Evolutionary conservation across 1,284 basidiomycete genomes (phyloP).

Genomic region (Clitocybe nebularis): DNA sequence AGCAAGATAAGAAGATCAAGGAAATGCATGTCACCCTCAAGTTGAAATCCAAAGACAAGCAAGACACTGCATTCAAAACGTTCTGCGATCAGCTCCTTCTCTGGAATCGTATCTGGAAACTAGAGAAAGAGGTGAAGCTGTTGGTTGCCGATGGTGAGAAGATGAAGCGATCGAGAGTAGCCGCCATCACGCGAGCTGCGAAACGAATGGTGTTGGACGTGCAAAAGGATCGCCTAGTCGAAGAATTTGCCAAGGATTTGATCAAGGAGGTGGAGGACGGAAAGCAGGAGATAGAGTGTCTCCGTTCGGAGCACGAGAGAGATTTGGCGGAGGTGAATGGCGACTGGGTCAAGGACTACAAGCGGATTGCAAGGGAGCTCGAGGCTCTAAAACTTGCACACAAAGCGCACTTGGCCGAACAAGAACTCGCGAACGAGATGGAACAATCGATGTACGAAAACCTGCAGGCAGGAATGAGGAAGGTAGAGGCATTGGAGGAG

Average conservation of each 20-base stretch:
- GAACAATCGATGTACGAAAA: conserved; percentile 31
- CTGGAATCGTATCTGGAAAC: conserved; percentile 33
- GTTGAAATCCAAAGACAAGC: conserved; percentile 19
- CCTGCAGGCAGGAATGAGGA: conserved; percentile 13
- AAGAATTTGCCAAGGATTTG: conserved; percentile 37
- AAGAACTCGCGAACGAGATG: conserved; percentile 34
- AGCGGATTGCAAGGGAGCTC: conserved; percentile 28
- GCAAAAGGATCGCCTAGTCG: conserved; percentile 37
- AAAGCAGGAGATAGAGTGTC: conserved; percentile 24
- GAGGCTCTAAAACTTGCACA: conserved; percentile 30
- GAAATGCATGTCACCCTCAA: conserved; percentile 22
- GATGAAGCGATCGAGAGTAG: conserved; percentile 28
- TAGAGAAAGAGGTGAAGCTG: conserved; percentile 29
- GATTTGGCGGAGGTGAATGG: conserved; percentile 34
- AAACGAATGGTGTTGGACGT: conserved; percentile 40
- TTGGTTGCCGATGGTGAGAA: conserved; percentile 29
- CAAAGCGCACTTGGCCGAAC: conserved; percentile 31
- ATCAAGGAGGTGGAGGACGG: conserved; percentile 31
- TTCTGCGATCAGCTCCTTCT: conserved; percentile 36
- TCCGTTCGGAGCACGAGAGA: conserved; percentile 29
- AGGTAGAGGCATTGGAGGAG: conserved; percentile 16
- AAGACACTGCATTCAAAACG: conserved; percentile 27
- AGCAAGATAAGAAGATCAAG: conserved; percentile 35
- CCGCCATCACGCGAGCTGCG: conserved; percentile 34
- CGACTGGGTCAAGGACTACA: conserved; percentile 36